phyloP scores from a whole-genome alignment of 2,329 filamentous ascomycete genomes.

The Aschersonia sp. region DNA sequence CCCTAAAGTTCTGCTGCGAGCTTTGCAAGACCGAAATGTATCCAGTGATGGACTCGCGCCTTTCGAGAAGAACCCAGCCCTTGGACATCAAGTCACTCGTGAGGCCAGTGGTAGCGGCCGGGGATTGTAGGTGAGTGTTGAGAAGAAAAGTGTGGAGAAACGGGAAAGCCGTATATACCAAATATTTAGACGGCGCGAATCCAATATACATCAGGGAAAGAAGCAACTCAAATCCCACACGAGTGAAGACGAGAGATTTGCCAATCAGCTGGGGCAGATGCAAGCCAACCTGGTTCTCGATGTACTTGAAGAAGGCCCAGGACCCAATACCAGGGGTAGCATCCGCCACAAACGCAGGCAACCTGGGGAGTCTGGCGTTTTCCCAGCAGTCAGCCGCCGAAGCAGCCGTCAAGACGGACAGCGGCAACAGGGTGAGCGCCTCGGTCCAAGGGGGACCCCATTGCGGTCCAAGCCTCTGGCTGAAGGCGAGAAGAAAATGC shows the following conservation, averaged over 20 bases:
- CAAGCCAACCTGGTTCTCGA: conserved; percentile 24
- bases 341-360: conserved; percentile 45
- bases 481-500: conserved; percentile 54
- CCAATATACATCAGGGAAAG: conserved; percentile 51
- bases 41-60: conserved; percentile 75
- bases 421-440: conserved; percentile 54
- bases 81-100: conserved; percentile 51
- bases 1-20: conserved; percentile 52
- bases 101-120: conserved; percentile 42
- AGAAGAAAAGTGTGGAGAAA: conserved; percentile 55
- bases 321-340: conserved; percentile 50
- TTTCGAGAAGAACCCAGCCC: conserved; percentile 64
- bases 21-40: conserved; percentile 87
- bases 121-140: conserved; percentile 60
- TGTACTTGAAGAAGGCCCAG: conserved; percentile 48
- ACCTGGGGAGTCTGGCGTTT: conserved; percentile 35
- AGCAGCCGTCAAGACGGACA: conserved; percentile 49
- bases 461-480: conserved; percentile 48
- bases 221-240: conserved; percentile 57
- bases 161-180: conserved; percentile 56
- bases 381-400: conserved; percentile 53
- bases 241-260: conserved; percentile 47
- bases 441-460: conserved; percentile 69
- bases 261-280: conserved; percentile 41
- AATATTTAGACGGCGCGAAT: conserved; percentile 52